These are phyloP conservation scores for Candida nonsorbophila DNA, from an alignment of 805 yeast species.

Conservation along the genomic window DNA sequence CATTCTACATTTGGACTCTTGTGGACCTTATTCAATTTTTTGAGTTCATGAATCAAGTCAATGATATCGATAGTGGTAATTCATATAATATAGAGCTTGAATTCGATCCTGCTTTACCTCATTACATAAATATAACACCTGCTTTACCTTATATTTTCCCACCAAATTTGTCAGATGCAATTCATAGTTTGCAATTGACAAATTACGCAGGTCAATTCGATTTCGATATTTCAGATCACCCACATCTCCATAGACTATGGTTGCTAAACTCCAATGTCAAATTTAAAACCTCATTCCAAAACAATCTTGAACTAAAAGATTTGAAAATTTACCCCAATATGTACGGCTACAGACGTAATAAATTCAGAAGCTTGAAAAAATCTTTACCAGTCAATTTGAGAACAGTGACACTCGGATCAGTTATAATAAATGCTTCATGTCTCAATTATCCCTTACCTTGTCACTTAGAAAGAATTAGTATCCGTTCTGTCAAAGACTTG, in stretches of 20 bases:
- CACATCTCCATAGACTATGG: constrained; percentile 12
- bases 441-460: constrained; percentile 2
- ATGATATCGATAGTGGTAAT: background rate
- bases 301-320: constrained; percentile 1
- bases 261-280: constrained; percentile 11
- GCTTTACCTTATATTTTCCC: too few relatives aligned
- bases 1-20: constrained; percentile 12
- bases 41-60: constrained; percentile 1
- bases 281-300: constrained; percentile 4
- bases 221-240: constrained; percentile 8
- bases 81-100: constrained; percentile 15
- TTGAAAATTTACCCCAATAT: constrained; percentile 11
- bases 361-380: constrained; percentile 5
- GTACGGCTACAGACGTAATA: constrained; percentile 9
- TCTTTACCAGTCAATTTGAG: constrained; percentile 9
- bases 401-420: constrained; percentile 9
- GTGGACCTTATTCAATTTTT: constrained; percentile 9
- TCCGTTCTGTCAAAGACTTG: constrained; percentile 6
- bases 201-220: constrained; percentile 10
- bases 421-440: constrained; percentile 1
- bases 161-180: too few relatives aligned
- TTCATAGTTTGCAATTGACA: constrained; percentile 6
- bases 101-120: constrained; percentile 13
- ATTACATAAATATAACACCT: too few relatives aligned
- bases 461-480: constrained; percentile 2